A percentile compares a stretch with the other conserved stretches of the same genome.
phyloP scores from a whole-genome alignment of 2,329 filamentous ascomycete genomes.

The Penicillium polonicum region DNA sequence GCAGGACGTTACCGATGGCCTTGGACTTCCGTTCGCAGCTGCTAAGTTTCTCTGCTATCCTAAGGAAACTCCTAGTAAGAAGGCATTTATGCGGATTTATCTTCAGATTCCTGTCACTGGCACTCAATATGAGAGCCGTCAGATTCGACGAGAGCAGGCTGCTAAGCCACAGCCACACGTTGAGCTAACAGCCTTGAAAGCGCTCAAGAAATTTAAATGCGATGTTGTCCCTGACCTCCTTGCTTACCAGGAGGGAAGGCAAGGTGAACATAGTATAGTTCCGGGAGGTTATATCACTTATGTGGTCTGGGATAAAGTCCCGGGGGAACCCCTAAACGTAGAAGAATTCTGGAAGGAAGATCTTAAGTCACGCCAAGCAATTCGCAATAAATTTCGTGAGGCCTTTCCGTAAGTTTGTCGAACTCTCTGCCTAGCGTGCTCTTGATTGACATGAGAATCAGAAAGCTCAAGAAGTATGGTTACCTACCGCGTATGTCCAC shows the following conservation, averaged over 20 bases:
- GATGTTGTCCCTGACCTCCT: background rate
- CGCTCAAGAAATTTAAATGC: background rate
- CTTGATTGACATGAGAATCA: background rate
- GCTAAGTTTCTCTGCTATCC: conserved; percentile 14
- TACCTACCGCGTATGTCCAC: background rate
- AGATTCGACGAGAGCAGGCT: conserved; percentile 1
- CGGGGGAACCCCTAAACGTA: background rate
- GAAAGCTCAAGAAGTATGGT: background rate
- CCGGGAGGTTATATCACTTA: background rate
- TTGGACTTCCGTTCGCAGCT: conserved; percentile 11
- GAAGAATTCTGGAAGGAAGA: background rate
- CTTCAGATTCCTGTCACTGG: conserved; percentile 13
- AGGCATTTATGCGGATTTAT: conserved; percentile 15
- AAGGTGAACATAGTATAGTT: background rate
- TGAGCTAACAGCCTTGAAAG: background rate
- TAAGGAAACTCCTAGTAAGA: conserved; percentile 8
- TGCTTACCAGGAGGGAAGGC: background rate
- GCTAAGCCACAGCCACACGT: background rate
- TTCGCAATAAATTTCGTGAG: background rate
- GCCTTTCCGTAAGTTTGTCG: background rate
- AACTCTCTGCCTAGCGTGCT: background rate
- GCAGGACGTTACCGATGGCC: conserved; percentile 11
- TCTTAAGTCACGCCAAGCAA: background rate
- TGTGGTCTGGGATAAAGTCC: background rate
- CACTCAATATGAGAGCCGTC: conserved; percentile 4